A percentile compares a stretch with the other conserved stretches of the same genome.
phyloP scores from a whole-genome alignment of 164 flowering plant species.

The Dillenia turbinata region DNA sequence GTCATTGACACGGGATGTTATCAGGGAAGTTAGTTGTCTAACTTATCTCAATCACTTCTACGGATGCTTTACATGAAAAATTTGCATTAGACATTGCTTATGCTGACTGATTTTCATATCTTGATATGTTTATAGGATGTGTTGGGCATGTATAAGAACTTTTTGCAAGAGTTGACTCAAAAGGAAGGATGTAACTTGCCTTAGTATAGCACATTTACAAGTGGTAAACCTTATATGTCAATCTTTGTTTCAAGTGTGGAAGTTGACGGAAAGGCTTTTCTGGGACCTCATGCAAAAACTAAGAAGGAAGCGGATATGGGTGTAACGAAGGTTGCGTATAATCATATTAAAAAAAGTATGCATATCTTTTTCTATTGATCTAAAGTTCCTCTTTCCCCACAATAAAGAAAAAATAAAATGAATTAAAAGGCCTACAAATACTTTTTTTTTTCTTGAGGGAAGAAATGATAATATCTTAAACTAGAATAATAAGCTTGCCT shows the following conservation, averaged over 20 bases:
- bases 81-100: neutral
- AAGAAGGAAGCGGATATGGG: slow-evolving; percentile 57
- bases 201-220: slow-evolving; percentile 28
- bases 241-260: slow-evolving; percentile 38
- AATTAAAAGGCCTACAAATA: no score
- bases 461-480: no score
- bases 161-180: slow-evolving; percentile 50
- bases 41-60: neutral
- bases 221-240: slow-evolving; percentile 37
- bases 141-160: slow-evolving; percentile 40
- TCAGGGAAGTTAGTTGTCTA: slow-evolving; percentile 40
- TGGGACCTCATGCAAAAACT: slow-evolving; percentile 41
- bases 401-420: no score
- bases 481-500: no score
- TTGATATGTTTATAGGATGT: slow-evolving; percentile 31
- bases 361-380: neutral
- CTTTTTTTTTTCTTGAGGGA: no score
- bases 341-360: slow-evolving; percentile 37
- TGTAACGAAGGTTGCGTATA: slow-evolving; percentile 57
- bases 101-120: neutral
- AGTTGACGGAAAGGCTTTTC: slow-evolving; percentile 34
- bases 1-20: slow-evolving; percentile 30
- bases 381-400: no score
- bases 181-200: slow-evolving; percentile 47
- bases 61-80: neutral